These are phyloP conservation scores for Colletotrichum falcatum DNA, from an alignment of 2,329 filamentous ascomycete species.

Conservation along the genomic window DNA sequence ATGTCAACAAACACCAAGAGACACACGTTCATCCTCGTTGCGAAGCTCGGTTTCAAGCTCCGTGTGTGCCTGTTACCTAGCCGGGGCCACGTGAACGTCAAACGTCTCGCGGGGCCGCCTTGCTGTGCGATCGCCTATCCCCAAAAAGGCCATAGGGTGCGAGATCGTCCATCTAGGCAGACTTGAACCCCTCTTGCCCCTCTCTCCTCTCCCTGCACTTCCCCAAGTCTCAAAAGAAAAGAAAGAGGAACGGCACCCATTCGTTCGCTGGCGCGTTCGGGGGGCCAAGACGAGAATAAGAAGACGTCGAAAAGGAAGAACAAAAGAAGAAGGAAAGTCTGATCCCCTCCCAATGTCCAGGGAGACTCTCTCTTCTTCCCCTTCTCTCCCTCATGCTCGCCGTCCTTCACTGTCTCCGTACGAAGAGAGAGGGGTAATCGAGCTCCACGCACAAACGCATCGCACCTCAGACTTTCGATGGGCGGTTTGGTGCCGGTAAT, in stretches of 20 bases:
- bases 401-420: not conserved
- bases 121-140: not conserved
- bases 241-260: not conserved
- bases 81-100: not conserved
- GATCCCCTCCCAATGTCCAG: not conserved
- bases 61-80: not conserved
- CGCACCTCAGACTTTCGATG: not conserved
- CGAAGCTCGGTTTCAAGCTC: not conserved
- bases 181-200: not conserved
- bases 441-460: not conserved
- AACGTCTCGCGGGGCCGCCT: not conserved
- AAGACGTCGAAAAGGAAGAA: not conserved
- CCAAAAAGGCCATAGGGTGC: not conserved
- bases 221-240: not conserved
- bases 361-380: not conserved
- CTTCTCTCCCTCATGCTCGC: not conserved
- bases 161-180: not conserved
- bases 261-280: not conserved
- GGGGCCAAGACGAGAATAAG: not conserved
- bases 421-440: not conserved
- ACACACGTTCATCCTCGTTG: not conserved
- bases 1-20: not conserved
- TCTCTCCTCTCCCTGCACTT: not conserved
- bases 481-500: slow-evolving; percentile 1
- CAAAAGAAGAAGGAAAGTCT: not conserved